phyloP scores from a whole-genome alignment of 116 monocot genomes.

The Iris pallida region DNA sequence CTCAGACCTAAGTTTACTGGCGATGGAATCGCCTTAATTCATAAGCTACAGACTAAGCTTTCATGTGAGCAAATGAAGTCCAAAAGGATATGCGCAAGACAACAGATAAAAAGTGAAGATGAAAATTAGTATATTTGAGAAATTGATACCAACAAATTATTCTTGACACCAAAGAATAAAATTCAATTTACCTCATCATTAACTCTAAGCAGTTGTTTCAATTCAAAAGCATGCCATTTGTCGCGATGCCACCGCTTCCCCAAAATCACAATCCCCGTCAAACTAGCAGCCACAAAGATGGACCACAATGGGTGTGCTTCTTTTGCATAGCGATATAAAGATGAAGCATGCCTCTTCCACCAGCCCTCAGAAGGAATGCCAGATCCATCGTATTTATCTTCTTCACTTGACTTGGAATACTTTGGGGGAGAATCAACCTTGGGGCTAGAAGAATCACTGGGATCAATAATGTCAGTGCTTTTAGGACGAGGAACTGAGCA shows the following conservation, averaged over 20 bases:
- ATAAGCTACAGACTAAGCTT: not conserved
- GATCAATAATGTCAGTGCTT: not conserved
- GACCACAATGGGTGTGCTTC: slow-evolving; percentile 47
- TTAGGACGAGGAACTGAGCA: slow-evolving; percentile 2
- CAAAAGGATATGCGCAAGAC: not conserved
- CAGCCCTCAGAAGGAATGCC: slow-evolving; percentile 21
- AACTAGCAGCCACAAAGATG: slow-evolving; percentile 34
- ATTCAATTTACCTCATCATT: slow-evolving; percentile 22
- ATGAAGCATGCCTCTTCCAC: slow-evolving; percentile 37
- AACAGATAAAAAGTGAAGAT: not conserved
- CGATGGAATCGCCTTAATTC: too few relatives aligned
- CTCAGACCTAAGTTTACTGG: too few relatives aligned
- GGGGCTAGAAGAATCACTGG: not conserved
- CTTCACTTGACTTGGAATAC: slow-evolving; percentile 8
- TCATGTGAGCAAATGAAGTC: not conserved
- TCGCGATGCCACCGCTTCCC: slow-evolving; percentile 42
- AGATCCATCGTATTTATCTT: slow-evolving; percentile 9
- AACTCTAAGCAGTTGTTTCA: slow-evolving; percentile 20
- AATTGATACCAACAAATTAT: not conserved
- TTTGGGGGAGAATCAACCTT: slow-evolving; percentile 13
- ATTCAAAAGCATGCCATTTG: slow-evolving; percentile 26
- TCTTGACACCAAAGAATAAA: not conserved
- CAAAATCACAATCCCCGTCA: slow-evolving; percentile 38
- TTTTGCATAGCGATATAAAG: slow-evolving; percentile 34
- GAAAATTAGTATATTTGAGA: not conserved